Evolutionary conservation across 139 green algal species (phyloP).

Genomic region (Tetradesmus obliquus): DNA sequence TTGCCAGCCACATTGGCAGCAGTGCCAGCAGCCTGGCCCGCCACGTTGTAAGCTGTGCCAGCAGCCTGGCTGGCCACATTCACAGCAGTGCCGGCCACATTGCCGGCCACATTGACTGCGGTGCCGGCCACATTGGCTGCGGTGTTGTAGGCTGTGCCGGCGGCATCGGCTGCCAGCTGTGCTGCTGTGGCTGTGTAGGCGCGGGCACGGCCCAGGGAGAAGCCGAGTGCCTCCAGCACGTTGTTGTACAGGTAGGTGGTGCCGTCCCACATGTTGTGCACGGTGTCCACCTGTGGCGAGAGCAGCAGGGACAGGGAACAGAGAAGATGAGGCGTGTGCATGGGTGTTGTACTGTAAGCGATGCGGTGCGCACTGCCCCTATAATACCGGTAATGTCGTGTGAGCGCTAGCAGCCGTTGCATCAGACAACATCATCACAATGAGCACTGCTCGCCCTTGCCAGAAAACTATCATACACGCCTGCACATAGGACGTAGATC

Average conservation of each 20-base stretch:
- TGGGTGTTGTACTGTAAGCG: too few relatives aligned
- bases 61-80: not conserved
- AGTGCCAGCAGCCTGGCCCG: not conserved
- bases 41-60: not conserved
- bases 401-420: too few relatives aligned
- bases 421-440: too few relatives aligned
- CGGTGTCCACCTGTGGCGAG: not conserved
- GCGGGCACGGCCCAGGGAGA: constrained; percentile 12
- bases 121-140: constrained; percentile 5
- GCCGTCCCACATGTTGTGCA: constrained; percentile 38
- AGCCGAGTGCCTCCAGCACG: constrained; percentile 3
- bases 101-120: not conserved
- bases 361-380: too few relatives aligned
- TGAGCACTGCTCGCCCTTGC: too few relatives aligned
- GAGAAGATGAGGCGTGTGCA: not conserved
- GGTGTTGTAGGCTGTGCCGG: constrained; percentile 19
- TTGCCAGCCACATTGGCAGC: not conserved
- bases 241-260: constrained; percentile 16
- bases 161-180: constrained; percentile 7
- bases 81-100: not conserved
- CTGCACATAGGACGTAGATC: too few relatives aligned
- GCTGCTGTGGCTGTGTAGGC: not conserved
- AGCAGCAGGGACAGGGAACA: not conserved
- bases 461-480: too few relatives aligned
- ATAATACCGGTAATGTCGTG: too few relatives aligned